phyloP scores from a whole-genome alignment of 306 rosid genomes.

The Rubus parviflorus region DNA sequence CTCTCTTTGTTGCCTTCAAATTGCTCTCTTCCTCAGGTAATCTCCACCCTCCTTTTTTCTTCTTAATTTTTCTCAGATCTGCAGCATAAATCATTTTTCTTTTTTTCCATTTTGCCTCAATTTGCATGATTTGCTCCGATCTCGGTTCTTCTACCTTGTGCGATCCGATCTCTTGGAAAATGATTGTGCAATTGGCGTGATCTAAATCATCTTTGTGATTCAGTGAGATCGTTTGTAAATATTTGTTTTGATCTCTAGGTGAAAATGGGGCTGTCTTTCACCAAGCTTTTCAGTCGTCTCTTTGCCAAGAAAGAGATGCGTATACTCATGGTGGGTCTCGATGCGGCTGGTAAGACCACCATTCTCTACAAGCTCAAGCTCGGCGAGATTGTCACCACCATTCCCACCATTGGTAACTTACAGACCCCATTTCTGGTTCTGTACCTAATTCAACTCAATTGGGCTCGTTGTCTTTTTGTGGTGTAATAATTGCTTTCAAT shows the following conservation, averaged over 20 bases:
- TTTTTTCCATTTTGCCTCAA: background rate
- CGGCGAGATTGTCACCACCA: constrained; percentile 92
- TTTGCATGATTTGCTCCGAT: background rate
- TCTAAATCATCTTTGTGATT: background rate
- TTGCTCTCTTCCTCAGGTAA: constrained; percentile 39
- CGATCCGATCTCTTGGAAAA: background rate
- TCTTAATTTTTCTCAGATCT: constrained; percentile 3
- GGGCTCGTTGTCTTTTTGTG: too few species aligned
- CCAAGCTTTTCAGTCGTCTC: constrained; percentile 86
- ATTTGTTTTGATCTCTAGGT: constrained; percentile 20
- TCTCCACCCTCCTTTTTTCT: background rate
- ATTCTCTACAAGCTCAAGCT: constrained; percentile 89
- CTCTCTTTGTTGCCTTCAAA: constrained; percentile 7
- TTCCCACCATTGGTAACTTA: constrained; percentile 78
- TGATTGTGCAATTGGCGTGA: background rate
- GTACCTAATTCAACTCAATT: background rate
- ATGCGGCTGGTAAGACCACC: constrained; percentile 97
- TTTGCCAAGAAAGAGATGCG: constrained; percentile 97
- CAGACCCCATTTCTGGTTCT: background rate
- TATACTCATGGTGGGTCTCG: constrained; percentile 93
- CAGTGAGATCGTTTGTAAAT: background rate
- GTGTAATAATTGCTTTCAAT: background rate
- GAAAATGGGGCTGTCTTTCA: constrained; percentile 83
- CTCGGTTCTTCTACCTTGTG: background rate
- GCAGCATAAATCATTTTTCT: background rate